Evolutionary conservation across 1,139 yeast genomes (phyloP), one percentile per base, ranked within the genome.

Genomic region (Taphrina betulina): DNA sequence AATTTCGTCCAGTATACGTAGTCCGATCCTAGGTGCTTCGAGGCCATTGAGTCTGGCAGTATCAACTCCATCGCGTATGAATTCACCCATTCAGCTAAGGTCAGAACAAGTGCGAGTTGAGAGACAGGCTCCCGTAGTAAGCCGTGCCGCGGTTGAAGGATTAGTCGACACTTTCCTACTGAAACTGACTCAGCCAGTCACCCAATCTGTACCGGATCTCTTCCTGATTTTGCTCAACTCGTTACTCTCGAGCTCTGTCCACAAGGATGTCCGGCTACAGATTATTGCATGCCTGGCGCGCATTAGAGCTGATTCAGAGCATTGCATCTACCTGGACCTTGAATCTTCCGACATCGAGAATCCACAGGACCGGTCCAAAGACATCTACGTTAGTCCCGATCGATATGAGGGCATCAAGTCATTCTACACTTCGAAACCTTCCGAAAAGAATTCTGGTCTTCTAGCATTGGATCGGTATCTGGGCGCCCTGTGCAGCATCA

Each of bases 401-500:
- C 40, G 26, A 35, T 23, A 45, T 16, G 38, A 29, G 2, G 52
- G 38, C 19, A 22, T 48, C 33, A 22, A 33, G n/a, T 48, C 53
- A 5, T 16, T 31, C 8, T 20, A 24, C 16, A 16, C 45, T 12
- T 41, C 35, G 23, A 41, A 16, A n/a, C 24, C 14, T 23, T 8
- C 16, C 4, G 20, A 12, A 12, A 17, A 19, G 8, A 10, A 14
- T 28, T 28, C 7, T 12, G 12, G 31, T 28, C 12, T 26, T 12
- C 12, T 26, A 26, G 7, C 31, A 7, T 7, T 26, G 31, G 12
- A 12, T 26, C 31, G 31, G 10, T 43, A 43, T 16, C 17, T 33
- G 19, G 34, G 22, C 5, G 28, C 38, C 10, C 26, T 43, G 10
- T 29, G 35, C 24, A 66, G 65, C 5, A 70, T 78, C 0, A 61